Conservation (phyloP, 169 alveolate species). For the Ichthyophthirius multifiliis region DNA sequence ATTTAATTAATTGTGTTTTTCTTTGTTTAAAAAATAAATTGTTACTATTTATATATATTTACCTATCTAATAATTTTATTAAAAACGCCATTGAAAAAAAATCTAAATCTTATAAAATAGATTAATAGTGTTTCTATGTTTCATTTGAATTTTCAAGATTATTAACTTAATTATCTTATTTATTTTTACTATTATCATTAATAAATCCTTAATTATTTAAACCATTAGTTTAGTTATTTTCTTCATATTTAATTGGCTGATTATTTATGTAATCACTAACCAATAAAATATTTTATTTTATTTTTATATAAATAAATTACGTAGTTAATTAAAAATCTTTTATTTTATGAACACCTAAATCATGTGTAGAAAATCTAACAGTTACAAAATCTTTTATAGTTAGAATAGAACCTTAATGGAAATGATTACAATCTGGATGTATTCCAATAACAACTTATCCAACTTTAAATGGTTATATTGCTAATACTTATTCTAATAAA, state of each 20-base stretch:
- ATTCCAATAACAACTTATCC: neutral
- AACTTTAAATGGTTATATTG: neutral
- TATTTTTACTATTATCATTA: neutral
- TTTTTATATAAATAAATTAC: neutral
- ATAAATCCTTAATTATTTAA: neutral
- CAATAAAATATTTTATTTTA: neutral
- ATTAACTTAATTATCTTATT: neutral
- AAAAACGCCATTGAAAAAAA: constrained; percentile 10
- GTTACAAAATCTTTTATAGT: neutral
- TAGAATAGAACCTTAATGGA: constrained; percentile 1
- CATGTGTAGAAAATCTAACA: neutral
- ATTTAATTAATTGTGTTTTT: neutral
- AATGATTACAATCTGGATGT: constrained; percentile 10
- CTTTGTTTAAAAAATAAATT: neutral
- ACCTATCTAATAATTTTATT: constrained; percentile 15
- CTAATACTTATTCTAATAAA: neutral
- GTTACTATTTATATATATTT: neutral
- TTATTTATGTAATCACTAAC: neutral
- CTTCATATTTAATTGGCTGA: neutral
- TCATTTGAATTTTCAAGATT: neutral
- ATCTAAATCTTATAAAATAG: constrained; percentile 12
- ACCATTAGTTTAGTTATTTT: neutral
- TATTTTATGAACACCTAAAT: constrained; percentile 8
- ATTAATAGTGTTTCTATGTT: neutral
- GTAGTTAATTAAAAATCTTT: neutral